Conservation (phyloP, 306 rosid species). For the Senna tora region DNA sequence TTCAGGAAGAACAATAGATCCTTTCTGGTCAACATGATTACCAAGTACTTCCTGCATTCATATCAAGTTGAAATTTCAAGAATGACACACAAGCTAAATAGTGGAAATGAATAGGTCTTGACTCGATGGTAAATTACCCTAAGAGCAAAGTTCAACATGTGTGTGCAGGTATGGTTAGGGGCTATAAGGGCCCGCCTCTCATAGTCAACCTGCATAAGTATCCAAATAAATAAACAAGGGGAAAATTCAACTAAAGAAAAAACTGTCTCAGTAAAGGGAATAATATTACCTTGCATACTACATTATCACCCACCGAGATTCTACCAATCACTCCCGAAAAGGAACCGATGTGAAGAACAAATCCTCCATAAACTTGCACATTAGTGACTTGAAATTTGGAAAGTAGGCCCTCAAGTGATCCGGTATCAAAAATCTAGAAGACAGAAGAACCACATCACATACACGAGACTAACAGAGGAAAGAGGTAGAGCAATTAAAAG, state of each 20-base stretch:
- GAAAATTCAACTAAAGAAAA: neutral
- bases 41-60: conserved; percentile 90
- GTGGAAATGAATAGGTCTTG: conserved; percentile 9
- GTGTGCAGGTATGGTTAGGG: conserved; percentile 98
- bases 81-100: conserved; percentile 12
- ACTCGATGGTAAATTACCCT: conserved; percentile 55
- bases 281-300: conserved; percentile 71
- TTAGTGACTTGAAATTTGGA: conserved; percentile 72
- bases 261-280: neutral
- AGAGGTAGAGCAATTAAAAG: conserved; percentile 16
- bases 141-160: conserved; percentile 97
- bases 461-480: conserved; percentile 21
- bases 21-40: conserved; percentile 88
- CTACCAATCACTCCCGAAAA: conserved; percentile 53
- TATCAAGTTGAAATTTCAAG: conserved; percentile 31
- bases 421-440: conserved; percentile 87
- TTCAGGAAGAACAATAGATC: conserved; percentile 97
- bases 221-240: conserved; percentile 28
- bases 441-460: conserved; percentile 33
- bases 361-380: conserved; percentile 92
- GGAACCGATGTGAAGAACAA: conserved; percentile 83
- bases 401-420: conserved; percentile 66
- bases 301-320: conserved; percentile 76
- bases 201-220: conserved; percentile 75
- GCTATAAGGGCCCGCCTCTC: conserved; percentile 80